phyloP scores from a whole-genome alignment of 306 rosid genomes.

The Carpinus fangiana region DNA sequence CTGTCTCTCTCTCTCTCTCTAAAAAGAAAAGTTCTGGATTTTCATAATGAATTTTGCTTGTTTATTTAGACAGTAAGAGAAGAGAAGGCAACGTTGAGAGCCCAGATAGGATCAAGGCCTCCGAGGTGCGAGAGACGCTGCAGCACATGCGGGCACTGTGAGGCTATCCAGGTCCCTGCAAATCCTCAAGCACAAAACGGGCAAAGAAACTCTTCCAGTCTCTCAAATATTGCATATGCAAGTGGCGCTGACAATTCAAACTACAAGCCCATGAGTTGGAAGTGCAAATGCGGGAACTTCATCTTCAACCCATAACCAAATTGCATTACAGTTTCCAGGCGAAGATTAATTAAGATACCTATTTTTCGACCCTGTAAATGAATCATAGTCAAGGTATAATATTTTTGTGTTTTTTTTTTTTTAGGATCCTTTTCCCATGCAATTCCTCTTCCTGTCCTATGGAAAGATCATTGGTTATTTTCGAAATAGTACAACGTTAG shows the following conservation, averaged over 20 bases:
- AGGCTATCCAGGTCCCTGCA: slow-evolving; percentile 59
- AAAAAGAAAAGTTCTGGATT: too few relatives aligned
- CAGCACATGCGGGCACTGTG: slow-evolving; percentile 69
- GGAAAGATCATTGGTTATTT: background rate
- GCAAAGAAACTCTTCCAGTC: slow-evolving; percentile 45
- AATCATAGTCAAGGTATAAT: slow-evolving; percentile 15
- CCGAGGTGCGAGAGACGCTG: slow-evolving; percentile 90
- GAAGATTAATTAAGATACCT: slow-evolving; percentile 4
- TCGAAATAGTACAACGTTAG: too few relatives aligned
- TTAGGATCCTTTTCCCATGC: background rate
- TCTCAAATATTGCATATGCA: slow-evolving; percentile 39
- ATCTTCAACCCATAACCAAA: slow-evolving; percentile 70
- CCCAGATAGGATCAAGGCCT: slow-evolving; percentile 80
- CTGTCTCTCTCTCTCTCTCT: background rate
- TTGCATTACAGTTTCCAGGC: slow-evolving; percentile 8
- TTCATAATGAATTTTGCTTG: background rate
- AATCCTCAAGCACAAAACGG: slow-evolving; percentile 51
- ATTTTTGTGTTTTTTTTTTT: background rate
- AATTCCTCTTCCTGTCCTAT: background rate
- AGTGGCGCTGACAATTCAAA: slow-evolving; percentile 61
- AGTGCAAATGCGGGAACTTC: slow-evolving; percentile 86
- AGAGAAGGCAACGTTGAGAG: slow-evolving; percentile 52
- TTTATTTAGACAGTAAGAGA: slow-evolving; percentile 45
- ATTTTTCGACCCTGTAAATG: slow-evolving; percentile 33
- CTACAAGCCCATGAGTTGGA: slow-evolving; percentile 98